A percentile compares a stretch with the other conserved stretches of the same genome.
Evolutionary conservation across 2,329 filamentous ascomycete species (phyloP).

Genomic region (Paecilomyces fulvus): DNA sequence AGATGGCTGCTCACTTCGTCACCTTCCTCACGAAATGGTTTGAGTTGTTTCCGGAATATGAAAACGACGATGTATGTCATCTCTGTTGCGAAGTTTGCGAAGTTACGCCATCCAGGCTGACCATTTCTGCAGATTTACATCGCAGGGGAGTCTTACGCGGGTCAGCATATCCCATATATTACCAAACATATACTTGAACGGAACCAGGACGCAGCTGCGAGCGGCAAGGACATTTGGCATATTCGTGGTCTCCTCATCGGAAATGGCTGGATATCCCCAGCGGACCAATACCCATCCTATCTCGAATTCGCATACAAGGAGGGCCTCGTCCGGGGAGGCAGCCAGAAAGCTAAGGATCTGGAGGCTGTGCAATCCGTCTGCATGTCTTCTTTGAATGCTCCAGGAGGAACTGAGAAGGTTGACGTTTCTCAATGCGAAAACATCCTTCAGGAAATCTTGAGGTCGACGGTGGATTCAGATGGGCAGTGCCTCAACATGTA

Average conservation of each 20-base stretch:
- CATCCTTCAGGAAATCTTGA: constrained; percentile 66
- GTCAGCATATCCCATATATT: constrained; percentile 95
- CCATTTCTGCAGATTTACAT: constrained; percentile 64
- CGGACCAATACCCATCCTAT: constrained; percentile 84
- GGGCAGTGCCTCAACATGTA: constrained; percentile 89
- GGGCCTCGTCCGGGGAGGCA: constrained; percentile 61
- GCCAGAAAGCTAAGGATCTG: constrained; percentile 54
- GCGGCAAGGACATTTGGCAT: constrained; percentile 54
- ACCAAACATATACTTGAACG: constrained; percentile 82
- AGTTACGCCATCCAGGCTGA: neutral
- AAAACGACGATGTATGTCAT: constrained; percentile 71
- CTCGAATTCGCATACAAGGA: constrained; percentile 71
- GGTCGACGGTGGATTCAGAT: constrained; percentile 49
- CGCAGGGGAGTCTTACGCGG: constrained; percentile 92
- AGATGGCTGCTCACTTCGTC: constrained; percentile 86
- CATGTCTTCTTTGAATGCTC: constrained; percentile 49
- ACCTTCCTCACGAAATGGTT: constrained; percentile 90
- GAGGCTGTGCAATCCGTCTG: constrained; percentile 64
- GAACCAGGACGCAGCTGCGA: constrained; percentile 54
- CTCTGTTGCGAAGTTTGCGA: constrained; percentile 12
- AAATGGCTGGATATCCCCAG: constrained; percentile 93
- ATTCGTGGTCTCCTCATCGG: constrained; percentile 83
- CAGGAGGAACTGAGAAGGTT: constrained; percentile 53
- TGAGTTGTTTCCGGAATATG: constrained; percentile 79
- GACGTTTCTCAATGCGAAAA: constrained; percentile 65